These are phyloP conservation scores for Arabidopsis hybrid DNA, from an alignment of 441 rosid genomes.

Conservation along the genomic window DNA sequence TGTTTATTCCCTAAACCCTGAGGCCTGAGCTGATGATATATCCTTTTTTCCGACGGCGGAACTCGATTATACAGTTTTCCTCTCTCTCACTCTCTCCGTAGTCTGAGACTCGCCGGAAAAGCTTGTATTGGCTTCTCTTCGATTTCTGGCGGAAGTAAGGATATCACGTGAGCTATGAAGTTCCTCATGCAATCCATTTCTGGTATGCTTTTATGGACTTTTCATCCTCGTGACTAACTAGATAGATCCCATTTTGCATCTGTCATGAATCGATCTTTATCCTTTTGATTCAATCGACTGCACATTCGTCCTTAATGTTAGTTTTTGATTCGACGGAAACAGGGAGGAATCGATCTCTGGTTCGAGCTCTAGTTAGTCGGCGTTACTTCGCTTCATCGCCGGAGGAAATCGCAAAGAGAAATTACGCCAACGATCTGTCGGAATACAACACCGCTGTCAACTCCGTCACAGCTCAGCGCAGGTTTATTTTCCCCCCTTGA, in stretches of 20 bases:
- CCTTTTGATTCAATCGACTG: background rate
- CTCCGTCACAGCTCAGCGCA: constrained; percentile 70
- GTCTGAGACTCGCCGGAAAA: constrained; percentile 38
- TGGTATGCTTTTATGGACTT: constrained; percentile 38
- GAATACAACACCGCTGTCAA: constrained; percentile 78
- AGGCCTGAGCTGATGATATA: constrained; percentile 11
- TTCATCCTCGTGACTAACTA: background rate
- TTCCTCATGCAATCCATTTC: constrained; percentile 56
- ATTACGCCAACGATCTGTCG: constrained; percentile 69
- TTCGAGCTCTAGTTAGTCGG: constrained; percentile 59
- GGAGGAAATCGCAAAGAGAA: constrained; percentile 63
- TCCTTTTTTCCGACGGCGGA: constrained; percentile 28
- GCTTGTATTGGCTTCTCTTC: background rate
- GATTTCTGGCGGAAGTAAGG: background rate
- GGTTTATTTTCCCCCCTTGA: constrained; percentile 42
- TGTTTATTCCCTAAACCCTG: constrained; percentile 32
- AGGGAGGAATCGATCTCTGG: constrained; percentile 63
- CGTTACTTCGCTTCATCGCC: constrained; percentile 55
- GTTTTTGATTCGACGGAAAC: constrained; percentile 29
- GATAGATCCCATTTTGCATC: constrained; percentile 26
- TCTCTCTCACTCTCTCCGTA: constrained; percentile 21
- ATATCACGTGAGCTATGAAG: constrained; percentile 50
- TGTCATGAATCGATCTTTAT: background rate
- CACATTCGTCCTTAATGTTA: background rate
- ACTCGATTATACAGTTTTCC: background rate